phyloP scores from a whole-genome alignment of 129 eudicot species.

The Logfia minima region DNA sequence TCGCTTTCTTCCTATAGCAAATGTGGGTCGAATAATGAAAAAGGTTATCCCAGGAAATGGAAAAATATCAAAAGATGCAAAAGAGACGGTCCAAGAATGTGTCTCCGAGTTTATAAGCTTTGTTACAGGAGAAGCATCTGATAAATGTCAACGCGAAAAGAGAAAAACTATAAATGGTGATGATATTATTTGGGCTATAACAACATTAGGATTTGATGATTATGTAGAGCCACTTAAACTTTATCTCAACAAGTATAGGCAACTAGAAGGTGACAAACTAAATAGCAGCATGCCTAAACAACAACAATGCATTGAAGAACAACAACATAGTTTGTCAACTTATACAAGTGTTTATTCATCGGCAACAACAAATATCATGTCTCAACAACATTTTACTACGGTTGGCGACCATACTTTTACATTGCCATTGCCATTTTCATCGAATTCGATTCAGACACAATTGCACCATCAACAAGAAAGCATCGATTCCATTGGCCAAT shows the following conservation, averaged over 20 bases:
- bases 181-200: slow-evolving; percentile 66
- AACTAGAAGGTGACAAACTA: slow-evolving; percentile 53
- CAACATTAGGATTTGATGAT: slow-evolving; percentile 66
- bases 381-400: slow-evolving; percentile 44
- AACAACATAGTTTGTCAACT: slow-evolving; percentile 20
- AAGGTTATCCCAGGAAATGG: slow-evolving; percentile 60
- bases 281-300: slow-evolving; percentile 44
- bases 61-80: slow-evolving; percentile 67
- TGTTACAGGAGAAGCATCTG: slow-evolving; percentile 68
- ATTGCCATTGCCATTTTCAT: slow-evolving; percentile 51
- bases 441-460: slow-evolving; percentile 41
- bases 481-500: slow-evolving; percentile 51
- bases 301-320: slow-evolving; percentile 34
- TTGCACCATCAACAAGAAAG: slow-evolving; percentile 51
- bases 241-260: slow-evolving; percentile 57
- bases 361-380: slow-evolving; percentile 34
- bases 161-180: slow-evolving; percentile 72
- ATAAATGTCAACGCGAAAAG: slow-evolving; percentile 66
- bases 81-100: slow-evolving; percentile 73
- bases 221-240: slow-evolving; percentile 58
- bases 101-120: slow-evolving; percentile 74
- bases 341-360: slow-evolving; percentile 26
- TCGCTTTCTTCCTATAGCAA: slow-evolving; percentile 69
- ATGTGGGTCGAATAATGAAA: slow-evolving; percentile 72
- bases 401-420: slow-evolving; percentile 47